A percentile compares a stretch with the other conserved stretches of the same genome.
These are phyloP conservation scores for baker's yeast (Saccharomyces cerevisiae) DNA, from an alignment of 805 yeast species.

Conservation along the genomic window DNA sequence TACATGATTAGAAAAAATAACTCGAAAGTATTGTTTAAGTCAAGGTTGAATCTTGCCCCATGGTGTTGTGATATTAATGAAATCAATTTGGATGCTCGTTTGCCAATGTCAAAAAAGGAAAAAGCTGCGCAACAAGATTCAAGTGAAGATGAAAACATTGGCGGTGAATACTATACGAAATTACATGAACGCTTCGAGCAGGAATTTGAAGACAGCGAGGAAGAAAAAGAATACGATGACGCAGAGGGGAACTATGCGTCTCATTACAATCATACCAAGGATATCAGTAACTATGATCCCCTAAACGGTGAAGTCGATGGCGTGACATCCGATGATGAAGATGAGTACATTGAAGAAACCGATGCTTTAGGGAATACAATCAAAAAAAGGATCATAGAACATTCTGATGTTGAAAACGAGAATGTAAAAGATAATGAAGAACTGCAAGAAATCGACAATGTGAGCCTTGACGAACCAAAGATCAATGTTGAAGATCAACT, in stretches of 20 bases:
- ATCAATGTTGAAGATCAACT: neutral
- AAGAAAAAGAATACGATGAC: slow-evolving; percentile 17
- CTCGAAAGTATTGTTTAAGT: slow-evolving; percentile 72
- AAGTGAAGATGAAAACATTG: slow-evolving; percentile 28
- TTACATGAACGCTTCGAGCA: slow-evolving; percentile 27
- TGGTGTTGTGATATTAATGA: slow-evolving; percentile 64
- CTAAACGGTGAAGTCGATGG: slow-evolving; percentile 19
- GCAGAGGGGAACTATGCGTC: slow-evolving; percentile 6
- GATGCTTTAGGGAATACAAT: slow-evolving; percentile 31
- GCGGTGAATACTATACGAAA: slow-evolving; percentile 25
- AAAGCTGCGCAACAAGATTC: slow-evolving; percentile 32
- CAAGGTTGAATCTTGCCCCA: slow-evolving; percentile 54
- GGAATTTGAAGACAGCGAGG: slow-evolving; percentile 30
- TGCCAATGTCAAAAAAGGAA: slow-evolving; percentile 57
- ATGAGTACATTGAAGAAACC: slow-evolving; percentile 20
- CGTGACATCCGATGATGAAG: slow-evolving; percentile 11
- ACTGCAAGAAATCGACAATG: neutral
- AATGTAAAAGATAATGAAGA: slow-evolving; percentile 5
- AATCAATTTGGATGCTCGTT: slow-evolving; percentile 72
- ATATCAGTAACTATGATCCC: slow-evolving; percentile 25
- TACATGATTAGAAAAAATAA: slow-evolving; percentile 78
- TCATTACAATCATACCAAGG: slow-evolving; percentile 6
- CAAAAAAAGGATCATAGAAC: slow-evolving; percentile 10
- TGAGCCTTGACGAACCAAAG: neutral
- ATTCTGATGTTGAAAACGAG: slow-evolving; percentile 7